Evolutionary conservation across 73 alveolate species (phyloP), one percentile per base, ranked within the genome.

Genomic region (Paramecium biaurelia): DNA sequence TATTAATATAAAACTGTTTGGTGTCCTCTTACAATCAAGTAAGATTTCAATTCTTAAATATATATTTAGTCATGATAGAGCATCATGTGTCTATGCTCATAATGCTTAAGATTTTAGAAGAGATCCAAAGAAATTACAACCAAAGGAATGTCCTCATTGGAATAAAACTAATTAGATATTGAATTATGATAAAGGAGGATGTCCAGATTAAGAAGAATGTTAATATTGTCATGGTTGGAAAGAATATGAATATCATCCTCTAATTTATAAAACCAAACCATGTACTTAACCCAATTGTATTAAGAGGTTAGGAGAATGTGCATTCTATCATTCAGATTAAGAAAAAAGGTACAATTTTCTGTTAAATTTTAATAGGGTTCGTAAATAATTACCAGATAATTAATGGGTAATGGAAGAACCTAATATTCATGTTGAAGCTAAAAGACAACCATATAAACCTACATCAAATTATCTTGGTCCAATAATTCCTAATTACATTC

Each of bases 191-290:
- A 93, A 96, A 92, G 96, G 96, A 35, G 98, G 98, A 28, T 96
- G 99, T 74, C 70, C 88, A n/a, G 96, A 95, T 79, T 94, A 90
- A 58, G 84, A 82, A 43, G 47, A 59, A 14, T 96, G 99, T 89
- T n/a, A 21, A 8, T 70, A 88, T 57, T 86, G 96, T 82, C 99
- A 96, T 86, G 99, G 99, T 2, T 96, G 99, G 99, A 96, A 96
- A 72, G 99, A 96, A 89, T 87, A 85, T 79, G 99, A 96, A 85
- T 96, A 94, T 89, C 99, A 96, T 68, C 99, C 99, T 9, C 70
- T 57, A 41, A 92, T 88, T 43, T 96, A 94, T 45, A 96, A 96
- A 85, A 76, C 94, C 35, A 96, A 92, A 87, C 95, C 96, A 7
- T 96, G 99, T 67, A 85, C 92, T 56, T 92, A 49, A 12, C 92